Evolutionary conservation across 768 basidiomycete species (phyloP).

Genomic region (Kwoniella newhampshirensis): DNA sequence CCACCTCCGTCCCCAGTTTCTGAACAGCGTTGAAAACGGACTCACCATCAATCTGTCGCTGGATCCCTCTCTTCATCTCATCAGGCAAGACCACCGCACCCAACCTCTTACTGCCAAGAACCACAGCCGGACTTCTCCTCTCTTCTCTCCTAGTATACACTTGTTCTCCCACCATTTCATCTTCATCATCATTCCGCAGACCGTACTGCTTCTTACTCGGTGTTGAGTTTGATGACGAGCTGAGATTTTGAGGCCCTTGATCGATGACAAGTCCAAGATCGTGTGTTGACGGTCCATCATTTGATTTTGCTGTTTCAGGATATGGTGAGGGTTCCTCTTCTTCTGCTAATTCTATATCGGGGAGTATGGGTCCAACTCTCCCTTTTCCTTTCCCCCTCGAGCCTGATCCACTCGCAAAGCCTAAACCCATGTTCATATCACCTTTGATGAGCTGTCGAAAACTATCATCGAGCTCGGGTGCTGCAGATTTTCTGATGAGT

Average conservation of each 20-base stretch:
- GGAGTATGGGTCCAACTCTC: slow-evolving; percentile 1
- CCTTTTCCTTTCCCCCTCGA: slow-evolving; percentile 6
- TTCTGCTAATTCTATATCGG: slow-evolving; percentile 11
- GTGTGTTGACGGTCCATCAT: background rate
- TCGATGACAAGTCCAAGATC: too few species aligned
- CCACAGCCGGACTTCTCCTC: slow-evolving; percentile 76
- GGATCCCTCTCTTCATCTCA: slow-evolving; percentile 69
- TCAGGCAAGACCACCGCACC: slow-evolving; percentile 71
- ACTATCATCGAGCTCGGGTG: slow-evolving; percentile 14
- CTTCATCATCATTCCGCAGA: background rate
- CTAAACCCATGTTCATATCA: slow-evolving; percentile 21
- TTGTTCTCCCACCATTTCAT: slow-evolving; percentile 15
- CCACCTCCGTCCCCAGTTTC: too few species aligned
- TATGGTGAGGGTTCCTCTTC: background rate
- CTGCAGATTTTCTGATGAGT: slow-evolving; percentile 1
- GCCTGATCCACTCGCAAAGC: background rate
- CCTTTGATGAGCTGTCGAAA: slow-evolving; percentile 15
- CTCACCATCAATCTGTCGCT: slow-evolving; percentile 61
- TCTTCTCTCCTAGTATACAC: slow-evolving; percentile 34
- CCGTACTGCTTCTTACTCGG: background rate
- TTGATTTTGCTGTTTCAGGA: background rate
- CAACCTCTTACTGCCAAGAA: slow-evolving; percentile 71
- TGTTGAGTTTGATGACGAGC: too few species aligned
- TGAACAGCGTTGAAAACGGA: too few species aligned
- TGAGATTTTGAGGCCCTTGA: background rate